Evolutionary conservation across 2,329 filamentous ascomycete genomes (phyloP), one percentile per base, ranked within the genome.

Genomic region (Pestalotiopsis sp.): DNA sequence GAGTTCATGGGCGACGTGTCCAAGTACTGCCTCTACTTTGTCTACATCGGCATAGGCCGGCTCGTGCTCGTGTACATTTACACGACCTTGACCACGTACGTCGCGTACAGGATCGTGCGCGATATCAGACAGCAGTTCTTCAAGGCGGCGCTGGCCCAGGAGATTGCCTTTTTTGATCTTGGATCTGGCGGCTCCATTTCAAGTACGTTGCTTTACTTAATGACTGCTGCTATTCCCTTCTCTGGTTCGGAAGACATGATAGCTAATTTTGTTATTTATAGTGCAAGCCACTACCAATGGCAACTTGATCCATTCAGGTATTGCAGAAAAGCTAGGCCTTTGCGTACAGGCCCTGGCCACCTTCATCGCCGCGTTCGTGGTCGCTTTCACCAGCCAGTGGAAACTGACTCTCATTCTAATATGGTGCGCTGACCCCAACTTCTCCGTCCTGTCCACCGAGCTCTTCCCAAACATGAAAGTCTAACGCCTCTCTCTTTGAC

Each of bases 221-320:
- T 14, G 1, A 9, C 13, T 7, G 9, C 45, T 52, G 17, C 17
- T n/a, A 3, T 17, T 52, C 17, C 20, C 7, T 6, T 31, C 7
- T 2, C 9, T 9, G 17, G 12, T 5, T 17, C 9, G 4, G 5
- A 17, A 36, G 7, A 13, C 3, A 13, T 27, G 11, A 7, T 23
- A 3, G 38, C 59, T 61, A 27, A 61, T 17, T 7, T 11, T 4
- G 20, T 36, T 9, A 17, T 39, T 4, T 12, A 1, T 12, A 61
- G 59, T 61, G 66, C 78, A 82, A 67, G 80, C 82, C 39, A 84
- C 83, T 1, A 83, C 82, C 0, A 85, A 82, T 67, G 82, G 81
- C n/a, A 79, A 80, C 14, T 75, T 82, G 45, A 80, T 84, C 57
- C 80, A 82, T 61, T 74, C 75, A 17, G 82, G 82, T 49, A 82